Conservation (phyloP, 495 filamentous ascomycete genomes). For the Hypoxylon lenormandii region DNA sequence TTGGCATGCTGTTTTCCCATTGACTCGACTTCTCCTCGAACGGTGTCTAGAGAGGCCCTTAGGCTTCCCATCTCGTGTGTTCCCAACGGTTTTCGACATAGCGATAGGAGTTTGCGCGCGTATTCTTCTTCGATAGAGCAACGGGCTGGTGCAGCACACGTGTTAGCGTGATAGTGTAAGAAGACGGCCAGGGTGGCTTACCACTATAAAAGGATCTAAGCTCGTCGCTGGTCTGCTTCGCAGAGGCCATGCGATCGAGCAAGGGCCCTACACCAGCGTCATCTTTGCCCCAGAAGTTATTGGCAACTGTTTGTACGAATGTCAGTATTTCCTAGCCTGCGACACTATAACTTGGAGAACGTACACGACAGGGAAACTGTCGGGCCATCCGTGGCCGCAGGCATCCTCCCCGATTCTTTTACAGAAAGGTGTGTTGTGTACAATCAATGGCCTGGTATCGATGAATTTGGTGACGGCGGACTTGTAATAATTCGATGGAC, state of each 20-base stretch:
- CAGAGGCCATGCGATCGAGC: conserved; percentile 94
- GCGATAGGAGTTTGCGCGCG: conserved; percentile 85
- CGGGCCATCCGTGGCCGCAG: conserved; percentile 51
- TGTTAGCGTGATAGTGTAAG: conserved; percentile 2
- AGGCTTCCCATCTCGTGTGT: conserved; percentile 89
- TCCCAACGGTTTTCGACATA: conserved; percentile 89
- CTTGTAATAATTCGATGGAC: conserved; percentile 1
- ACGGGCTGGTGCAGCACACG: conserved; percentile 68
- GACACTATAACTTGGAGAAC: conserved; percentile 7
- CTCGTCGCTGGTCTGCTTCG: conserved; percentile 96
- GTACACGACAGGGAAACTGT: conserved; percentile 51
- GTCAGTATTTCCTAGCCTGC: conserved; percentile 27
- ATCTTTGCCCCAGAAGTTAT: conserved; percentile 99
- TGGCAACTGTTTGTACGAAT: conserved; percentile 75
- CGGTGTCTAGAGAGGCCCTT: conserved; percentile 81
- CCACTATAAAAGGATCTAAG: conserved; percentile 89
- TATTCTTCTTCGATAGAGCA: conserved; percentile 98
- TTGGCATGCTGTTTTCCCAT: conserved; percentile 92
- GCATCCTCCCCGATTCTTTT: conserved; percentile 44
- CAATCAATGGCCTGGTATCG: conserved; percentile 11
- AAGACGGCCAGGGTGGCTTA: conserved; percentile 53
- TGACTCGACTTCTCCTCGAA: conserved; percentile 90
- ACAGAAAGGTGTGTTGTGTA: conserved; percentile 12
- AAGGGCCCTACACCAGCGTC: conserved; percentile 94
- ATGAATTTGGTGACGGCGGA: conserved; percentile 10